These are phyloP conservation scores for Petrea volubilis DNA, from an alignment of 257 asterid species.

Conservation along the genomic window DNA sequence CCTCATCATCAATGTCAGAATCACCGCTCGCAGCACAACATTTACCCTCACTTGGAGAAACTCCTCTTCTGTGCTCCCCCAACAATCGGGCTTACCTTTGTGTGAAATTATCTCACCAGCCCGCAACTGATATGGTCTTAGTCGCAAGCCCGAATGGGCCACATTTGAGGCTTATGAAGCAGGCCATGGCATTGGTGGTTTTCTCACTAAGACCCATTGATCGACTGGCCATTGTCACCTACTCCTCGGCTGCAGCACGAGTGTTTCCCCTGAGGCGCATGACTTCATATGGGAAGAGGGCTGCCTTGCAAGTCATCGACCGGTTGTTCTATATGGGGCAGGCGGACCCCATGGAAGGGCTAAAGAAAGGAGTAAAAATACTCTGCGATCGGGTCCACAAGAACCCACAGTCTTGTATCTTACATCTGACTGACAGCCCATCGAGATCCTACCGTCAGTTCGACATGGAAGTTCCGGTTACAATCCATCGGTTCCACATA, in stretches of 20 bases:
- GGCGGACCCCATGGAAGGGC: slow-evolving; percentile 80
- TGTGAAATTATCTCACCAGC: slow-evolving; percentile 62
- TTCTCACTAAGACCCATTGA: slow-evolving; percentile 73
- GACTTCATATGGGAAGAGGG: slow-evolving; percentile 76
- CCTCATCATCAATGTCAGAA: slow-evolving; percentile 39
- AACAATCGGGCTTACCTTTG: slow-evolving; percentile 50
- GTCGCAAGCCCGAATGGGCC: slow-evolving; percentile 89
- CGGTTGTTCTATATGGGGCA: slow-evolving; percentile 75
- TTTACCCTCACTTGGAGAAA: slow-evolving; percentile 23
- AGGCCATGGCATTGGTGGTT: slow-evolving; percentile 81
- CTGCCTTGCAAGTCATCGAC: slow-evolving; percentile 75
- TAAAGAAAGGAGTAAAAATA: slow-evolving; percentile 79
- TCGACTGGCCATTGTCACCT: slow-evolving; percentile 74
- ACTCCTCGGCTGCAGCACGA: slow-evolving; percentile 83
- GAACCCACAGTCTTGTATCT: slow-evolving; percentile 64
- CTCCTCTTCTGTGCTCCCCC: slow-evolving; percentile 34
- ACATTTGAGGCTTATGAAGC: slow-evolving; percentile 84
- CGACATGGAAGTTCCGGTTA: slow-evolving; percentile 40
- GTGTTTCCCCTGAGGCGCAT: slow-evolving; percentile 82
- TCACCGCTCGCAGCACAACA: slow-evolving; percentile 31
- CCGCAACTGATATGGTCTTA: slow-evolving; percentile 75
- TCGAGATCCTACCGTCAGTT: slow-evolving; percentile 60
- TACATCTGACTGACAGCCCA: slow-evolving; percentile 70
- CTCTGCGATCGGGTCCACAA: slow-evolving; percentile 72
- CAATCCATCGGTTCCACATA: slow-evolving; percentile 59